phyloP scores from a whole-genome alignment of 1,284 basidiomycete genomes.

The Inonotus hispidus region DNA sequence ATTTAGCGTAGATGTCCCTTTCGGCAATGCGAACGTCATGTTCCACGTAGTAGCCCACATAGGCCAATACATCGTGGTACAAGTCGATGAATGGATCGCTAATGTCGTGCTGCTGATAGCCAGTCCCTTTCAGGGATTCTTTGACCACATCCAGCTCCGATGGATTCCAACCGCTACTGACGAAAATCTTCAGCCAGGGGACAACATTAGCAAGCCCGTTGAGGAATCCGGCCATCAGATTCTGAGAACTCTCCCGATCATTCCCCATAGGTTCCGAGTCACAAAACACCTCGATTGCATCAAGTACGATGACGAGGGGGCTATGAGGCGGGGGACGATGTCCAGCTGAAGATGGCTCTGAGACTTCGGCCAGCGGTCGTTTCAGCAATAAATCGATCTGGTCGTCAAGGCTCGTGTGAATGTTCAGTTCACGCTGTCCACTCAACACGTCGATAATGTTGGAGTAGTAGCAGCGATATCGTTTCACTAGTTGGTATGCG shows the following conservation, averaged over 20 bases:
- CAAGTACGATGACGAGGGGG: slow-evolving; percentile 1
- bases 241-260: too few species aligned
- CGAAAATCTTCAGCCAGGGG: slow-evolving; percentile 7
- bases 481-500: background rate
- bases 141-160: background rate
- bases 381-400: background rate
- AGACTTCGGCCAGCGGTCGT: background rate
- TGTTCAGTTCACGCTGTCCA: background rate
- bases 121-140: background rate
- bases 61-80: background rate
- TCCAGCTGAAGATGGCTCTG: background rate
- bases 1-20: background rate
- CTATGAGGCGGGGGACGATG: background rate
- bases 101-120: background rate
- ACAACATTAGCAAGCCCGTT: background rate
- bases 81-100: background rate
- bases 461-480: background rate
- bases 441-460: background rate
- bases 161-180: background rate
- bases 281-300: slow-evolving; percentile 1
- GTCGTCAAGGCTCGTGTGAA: background rate
- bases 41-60: background rate
- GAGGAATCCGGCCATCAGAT: background rate
- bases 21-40: background rate
- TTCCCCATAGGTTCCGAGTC: too few species aligned